Percentiles rank a stretch among this genome's conserved stretches.
These are phyloP conservation scores for Adiantum capillusveneris DNA, from an alignment of 75 land plant genomes.

Conservation along the genomic window DNA sequence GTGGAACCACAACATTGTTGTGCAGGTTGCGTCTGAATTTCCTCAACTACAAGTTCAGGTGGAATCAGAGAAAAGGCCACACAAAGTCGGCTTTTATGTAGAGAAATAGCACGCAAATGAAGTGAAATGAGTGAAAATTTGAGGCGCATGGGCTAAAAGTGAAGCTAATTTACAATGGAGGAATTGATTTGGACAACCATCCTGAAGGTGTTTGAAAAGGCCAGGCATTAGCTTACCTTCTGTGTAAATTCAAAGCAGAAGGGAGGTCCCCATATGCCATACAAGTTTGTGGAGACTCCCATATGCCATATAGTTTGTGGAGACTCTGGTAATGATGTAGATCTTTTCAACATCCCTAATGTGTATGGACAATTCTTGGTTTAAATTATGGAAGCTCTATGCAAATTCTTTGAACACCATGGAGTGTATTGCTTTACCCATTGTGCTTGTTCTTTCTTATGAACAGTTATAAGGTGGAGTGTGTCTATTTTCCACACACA, in stretches of 20 bases:
- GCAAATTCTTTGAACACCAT: too few species aligned
- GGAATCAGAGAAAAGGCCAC: slow-evolving; percentile 92
- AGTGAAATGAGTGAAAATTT: slow-evolving; percentile 43
- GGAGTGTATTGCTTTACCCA: too few species aligned
- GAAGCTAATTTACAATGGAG: slow-evolving; percentile 94
- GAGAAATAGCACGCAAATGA: slow-evolving; percentile 56
- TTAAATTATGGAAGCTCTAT: too few species aligned
- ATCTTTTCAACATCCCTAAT: slow-evolving; percentile 77
- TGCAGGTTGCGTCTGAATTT: slow-evolving; percentile 63
- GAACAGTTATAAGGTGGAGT: too few species aligned
- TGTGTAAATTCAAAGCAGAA: slow-evolving; percentile 58
- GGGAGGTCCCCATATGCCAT: slow-evolving; percentile 64
- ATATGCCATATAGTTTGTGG: too few species aligned
- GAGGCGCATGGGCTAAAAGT: slow-evolving; percentile 66
- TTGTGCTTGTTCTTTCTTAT: too few species aligned
- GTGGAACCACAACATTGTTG: slow-evolving; percentile 65
- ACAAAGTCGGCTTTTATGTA: slow-evolving; percentile 92
- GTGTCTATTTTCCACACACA: too few species aligned
- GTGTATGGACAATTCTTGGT: too few species aligned
- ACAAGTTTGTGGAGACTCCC: slow-evolving; percentile 97
- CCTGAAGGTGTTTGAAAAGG: slow-evolving; percentile 98
- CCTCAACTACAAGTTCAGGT: slow-evolving; percentile 59
- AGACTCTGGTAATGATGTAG: slow-evolving; percentile 97
- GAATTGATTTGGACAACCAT: slow-evolving; percentile 79
- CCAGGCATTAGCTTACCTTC: slow-evolving; percentile 87